A percentile compares a stretch with the other conserved stretches of the same genome.
Conservation (phyloP, 257 asterid species). For the Rauvolfia tetraphylla region DNA sequence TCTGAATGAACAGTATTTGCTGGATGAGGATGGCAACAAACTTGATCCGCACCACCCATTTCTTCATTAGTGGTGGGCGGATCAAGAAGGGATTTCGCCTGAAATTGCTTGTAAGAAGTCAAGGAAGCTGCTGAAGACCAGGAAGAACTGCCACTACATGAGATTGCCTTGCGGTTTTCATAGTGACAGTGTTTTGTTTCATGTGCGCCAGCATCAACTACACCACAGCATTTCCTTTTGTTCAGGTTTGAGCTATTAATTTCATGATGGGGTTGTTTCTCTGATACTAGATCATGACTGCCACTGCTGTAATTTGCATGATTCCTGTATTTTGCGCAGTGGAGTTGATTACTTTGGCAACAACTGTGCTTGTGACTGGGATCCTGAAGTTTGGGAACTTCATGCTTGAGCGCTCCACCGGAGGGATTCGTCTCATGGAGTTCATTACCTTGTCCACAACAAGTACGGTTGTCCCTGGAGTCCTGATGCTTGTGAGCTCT, state of each 20-base stretch:
- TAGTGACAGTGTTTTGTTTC: slow-evolving; percentile 10
- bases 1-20: slow-evolving; percentile 7
- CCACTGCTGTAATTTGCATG: slow-evolving; percentile 13
- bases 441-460: slow-evolving; percentile 12
- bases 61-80: slow-evolving; percentile 3
- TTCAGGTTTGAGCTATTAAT: not conserved
- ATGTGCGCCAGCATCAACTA: slow-evolving; percentile 12
- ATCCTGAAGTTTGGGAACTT: slow-evolving; percentile 1
- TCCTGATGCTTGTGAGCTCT: slow-evolving; percentile 18
- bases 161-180: not conserved
- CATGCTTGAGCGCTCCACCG: slow-evolving; percentile 13
- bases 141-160: slow-evolving; percentile 8
- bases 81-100: slow-evolving; percentile 7
- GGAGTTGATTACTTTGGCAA: slow-evolving; percentile 8
- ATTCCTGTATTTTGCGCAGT: not conserved
- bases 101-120: not conserved
- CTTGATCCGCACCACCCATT: slow-evolving; percentile 7
- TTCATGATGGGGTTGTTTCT: not conserved
- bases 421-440: slow-evolving; percentile 8
- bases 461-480: slow-evolving; percentile 11
- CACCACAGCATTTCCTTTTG: slow-evolving; percentile 3
- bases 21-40: slow-evolving; percentile 26
- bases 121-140: not conserved
- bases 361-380: slow-evolving; percentile 13
- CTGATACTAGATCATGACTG: slow-evolving; percentile 13